Conservation (phyloP, 2,329 filamentous ascomycete genomes). For the Xylaria hypoxylon region DNA sequence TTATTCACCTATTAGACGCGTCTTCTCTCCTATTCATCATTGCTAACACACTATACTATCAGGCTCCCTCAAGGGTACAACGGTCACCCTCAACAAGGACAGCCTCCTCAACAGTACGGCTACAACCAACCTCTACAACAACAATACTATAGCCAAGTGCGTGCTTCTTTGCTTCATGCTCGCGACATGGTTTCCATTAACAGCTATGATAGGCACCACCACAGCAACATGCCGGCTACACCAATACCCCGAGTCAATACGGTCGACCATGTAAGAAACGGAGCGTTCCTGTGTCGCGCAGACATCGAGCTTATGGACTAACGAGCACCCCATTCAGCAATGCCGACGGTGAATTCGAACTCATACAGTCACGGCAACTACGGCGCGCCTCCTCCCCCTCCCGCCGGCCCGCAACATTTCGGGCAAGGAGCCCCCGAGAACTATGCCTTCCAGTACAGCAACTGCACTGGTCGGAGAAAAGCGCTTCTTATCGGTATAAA, state of each 20-base stretch:
- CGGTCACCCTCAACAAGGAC: constrained; percentile 53
- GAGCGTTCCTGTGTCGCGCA: constrained; percentile 6
- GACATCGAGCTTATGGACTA: constrained; percentile 28
- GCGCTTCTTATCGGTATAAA: constrained; percentile 95
- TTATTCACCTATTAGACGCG: constrained; percentile 8
- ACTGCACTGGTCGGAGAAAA: constrained; percentile 88
- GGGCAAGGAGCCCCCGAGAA: constrained; percentile 82
- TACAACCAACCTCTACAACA: constrained; percentile 62
- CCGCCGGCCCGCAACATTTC: constrained; percentile 75
- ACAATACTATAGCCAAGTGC: constrained; percentile 59
- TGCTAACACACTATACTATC: constrained; percentile 39
- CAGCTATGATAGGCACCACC: constrained; percentile 52
- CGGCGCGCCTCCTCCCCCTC: constrained; percentile 73
- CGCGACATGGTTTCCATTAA: constrained; percentile 36
- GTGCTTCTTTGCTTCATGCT: constrained; percentile 14
- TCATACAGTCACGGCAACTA: constrained; percentile 68
- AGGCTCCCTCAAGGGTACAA: constrained; percentile 61
- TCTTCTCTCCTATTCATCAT: constrained; percentile 11
- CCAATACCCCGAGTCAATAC: constrained; percentile 58
- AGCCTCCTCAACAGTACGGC: constrained; percentile 55
- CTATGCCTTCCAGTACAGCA: constrained; percentile 91
- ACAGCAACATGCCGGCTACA: constrained; percentile 58
- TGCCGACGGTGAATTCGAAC: constrained; percentile 61
- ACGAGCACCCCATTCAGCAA: constrained; percentile 46
- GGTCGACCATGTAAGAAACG: constrained; percentile 60